phyloP scores from a whole-genome alignment of 805 yeast genomes.

The Torulaspora quercuum region DNA sequence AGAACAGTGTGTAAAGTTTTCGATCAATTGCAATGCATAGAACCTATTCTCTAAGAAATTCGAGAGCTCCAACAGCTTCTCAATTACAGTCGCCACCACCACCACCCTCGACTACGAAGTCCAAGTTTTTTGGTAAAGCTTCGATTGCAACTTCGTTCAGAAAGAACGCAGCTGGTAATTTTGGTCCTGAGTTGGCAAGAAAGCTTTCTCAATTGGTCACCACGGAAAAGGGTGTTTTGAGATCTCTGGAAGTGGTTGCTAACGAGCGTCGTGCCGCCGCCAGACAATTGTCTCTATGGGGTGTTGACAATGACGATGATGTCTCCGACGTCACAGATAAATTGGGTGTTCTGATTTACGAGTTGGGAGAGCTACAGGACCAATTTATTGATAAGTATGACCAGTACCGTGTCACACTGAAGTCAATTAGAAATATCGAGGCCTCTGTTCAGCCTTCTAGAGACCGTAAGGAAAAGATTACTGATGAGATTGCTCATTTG shows the following conservation, averaged over 20 bases:
- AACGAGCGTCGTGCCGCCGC: constrained; percentile 95
- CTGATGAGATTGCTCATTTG: constrained; percentile 95
- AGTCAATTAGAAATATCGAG: constrained; percentile 93
- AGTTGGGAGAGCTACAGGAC: constrained; percentile 97
- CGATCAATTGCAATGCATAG: too few relatives aligned
- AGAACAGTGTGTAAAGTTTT: constrained; percentile 3
- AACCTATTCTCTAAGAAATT: constrained; percentile 75
- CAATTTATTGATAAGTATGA: constrained; percentile 97
- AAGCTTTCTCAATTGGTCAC: constrained; percentile 88
- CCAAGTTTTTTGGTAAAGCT: constrained; percentile 72
- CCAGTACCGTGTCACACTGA: constrained; percentile 93
- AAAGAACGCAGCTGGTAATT: constrained; percentile 81
- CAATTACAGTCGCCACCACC: constrained; percentile 79
- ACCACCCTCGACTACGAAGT: constrained; percentile 69
- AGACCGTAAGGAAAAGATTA: constrained; percentile 95
- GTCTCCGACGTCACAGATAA: constrained; percentile 96
- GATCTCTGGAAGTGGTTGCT: constrained; percentile 89
- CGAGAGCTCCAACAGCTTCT: constrained; percentile 79
- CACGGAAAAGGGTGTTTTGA: constrained; percentile 94
- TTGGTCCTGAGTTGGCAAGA: constrained; percentile 93
- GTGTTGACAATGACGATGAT: constrained; percentile 96
- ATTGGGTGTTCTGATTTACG: constrained; percentile 91
- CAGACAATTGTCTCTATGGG: constrained; percentile 95
- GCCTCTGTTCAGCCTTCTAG: constrained; percentile 97
- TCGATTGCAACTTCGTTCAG: constrained; percentile 68